Percentiles rank a stretch among this genome's conserved stretches.
phyloP scores from a whole-genome alignment of 1,139 yeast species.

The Geotrichum australiense region DNA sequence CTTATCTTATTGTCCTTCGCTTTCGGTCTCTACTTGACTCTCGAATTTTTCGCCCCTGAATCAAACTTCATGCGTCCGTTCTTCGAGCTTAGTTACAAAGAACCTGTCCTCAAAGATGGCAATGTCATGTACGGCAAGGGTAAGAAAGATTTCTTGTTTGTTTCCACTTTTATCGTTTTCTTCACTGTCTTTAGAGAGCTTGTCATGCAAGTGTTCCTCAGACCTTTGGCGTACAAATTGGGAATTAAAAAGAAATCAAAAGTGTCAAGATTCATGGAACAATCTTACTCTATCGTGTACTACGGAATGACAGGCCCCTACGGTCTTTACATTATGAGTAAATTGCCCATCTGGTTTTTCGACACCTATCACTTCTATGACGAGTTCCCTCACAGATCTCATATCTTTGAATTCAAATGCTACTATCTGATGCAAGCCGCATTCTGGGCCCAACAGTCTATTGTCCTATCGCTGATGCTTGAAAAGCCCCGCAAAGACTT shows the following conservation, averaged over 20 bases:
- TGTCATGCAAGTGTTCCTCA: slow-evolving; percentile 71
- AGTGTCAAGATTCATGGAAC: slow-evolving; percentile 83
- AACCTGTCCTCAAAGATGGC: slow-evolving; percentile 20
- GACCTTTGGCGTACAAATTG: slow-evolving; percentile 55
- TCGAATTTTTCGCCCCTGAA: slow-evolving; percentile 28
- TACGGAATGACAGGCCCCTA: slow-evolving; percentile 76
- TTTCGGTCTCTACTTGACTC: slow-evolving; percentile 30
- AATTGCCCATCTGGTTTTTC: slow-evolving; percentile 82
- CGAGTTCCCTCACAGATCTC: slow-evolving; percentile 76
- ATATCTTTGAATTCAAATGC: slow-evolving; percentile 61
- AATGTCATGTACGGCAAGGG: slow-evolving; percentile 71
- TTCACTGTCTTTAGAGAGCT: slow-evolving; percentile 91
- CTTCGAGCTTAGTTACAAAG: slow-evolving; percentile 60
- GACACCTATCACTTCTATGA: slow-evolving; percentile 74
- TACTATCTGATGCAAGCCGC: slow-evolving; percentile 92
- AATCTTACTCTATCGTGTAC: slow-evolving; percentile 75
- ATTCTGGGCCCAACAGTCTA: slow-evolving; percentile 94
- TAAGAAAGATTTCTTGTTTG: slow-evolving; percentile 69
- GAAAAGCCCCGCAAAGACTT: slow-evolving; percentile 96
- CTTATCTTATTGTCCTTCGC: slow-evolving; percentile 39
- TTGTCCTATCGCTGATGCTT: slow-evolving; percentile 69
- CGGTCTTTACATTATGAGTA: slow-evolving; percentile 83
- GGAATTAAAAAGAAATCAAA: slow-evolving; percentile 57
- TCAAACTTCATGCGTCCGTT: slow-evolving; percentile 62
- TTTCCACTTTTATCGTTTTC: slow-evolving; percentile 70